A percentile compares a stretch with the other conserved stretches of the same genome.
Evolutionary conservation across 75 land plant genomes (phyloP).

Genomic region (Larix kaempferi): DNA sequence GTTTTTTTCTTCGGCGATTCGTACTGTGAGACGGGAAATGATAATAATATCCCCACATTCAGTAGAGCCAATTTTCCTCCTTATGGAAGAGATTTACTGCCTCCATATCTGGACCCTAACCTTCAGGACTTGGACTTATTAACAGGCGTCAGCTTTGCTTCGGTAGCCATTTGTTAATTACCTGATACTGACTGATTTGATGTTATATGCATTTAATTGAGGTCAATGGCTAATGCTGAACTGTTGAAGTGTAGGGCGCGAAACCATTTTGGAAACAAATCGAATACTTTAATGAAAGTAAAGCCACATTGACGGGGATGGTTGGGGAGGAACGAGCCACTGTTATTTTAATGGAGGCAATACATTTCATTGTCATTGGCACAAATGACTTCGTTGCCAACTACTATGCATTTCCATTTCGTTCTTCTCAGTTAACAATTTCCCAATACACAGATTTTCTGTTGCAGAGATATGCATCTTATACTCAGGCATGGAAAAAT

Average conservation of each 20-base stretch:
- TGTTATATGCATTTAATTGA: too few species aligned
- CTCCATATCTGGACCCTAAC: neutral
- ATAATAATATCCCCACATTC: slow-evolving; percentile 9
- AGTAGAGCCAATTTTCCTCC: slow-evolving; percentile 17
- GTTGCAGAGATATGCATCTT: slow-evolving; percentile 11
- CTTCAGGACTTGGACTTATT: neutral
- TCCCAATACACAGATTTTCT: slow-evolving; percentile 41
- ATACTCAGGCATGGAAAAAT: slow-evolving; percentile 11
- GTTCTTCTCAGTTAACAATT: slow-evolving; percentile 10
- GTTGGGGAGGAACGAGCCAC: slow-evolving; percentile 43
- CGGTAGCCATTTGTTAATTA: neutral
- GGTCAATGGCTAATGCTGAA: too few species aligned
- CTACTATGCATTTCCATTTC: slow-evolving; percentile 38
- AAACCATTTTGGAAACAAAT: slow-evolving; percentile 56
- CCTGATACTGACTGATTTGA: too few species aligned
- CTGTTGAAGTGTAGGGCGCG: slow-evolving; percentile 29
- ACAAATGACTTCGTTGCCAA: slow-evolving; percentile 70
- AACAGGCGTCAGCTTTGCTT: neutral
- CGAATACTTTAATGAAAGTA: slow-evolving; percentile 57
- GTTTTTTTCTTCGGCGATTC: slow-evolving; percentile 29
- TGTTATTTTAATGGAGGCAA: slow-evolving; percentile 24
- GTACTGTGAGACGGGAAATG: slow-evolving; percentile 22
- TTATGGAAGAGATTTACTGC: slow-evolving; percentile 24
- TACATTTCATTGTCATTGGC: slow-evolving; percentile 55
- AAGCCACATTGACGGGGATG: slow-evolving; percentile 16